A percentile compares a stretch with the other conserved stretches of the same genome.
phyloP scores from a whole-genome alignment of 2,329 filamentous ascomycete species.

The Colletotrichum phormii region DNA sequence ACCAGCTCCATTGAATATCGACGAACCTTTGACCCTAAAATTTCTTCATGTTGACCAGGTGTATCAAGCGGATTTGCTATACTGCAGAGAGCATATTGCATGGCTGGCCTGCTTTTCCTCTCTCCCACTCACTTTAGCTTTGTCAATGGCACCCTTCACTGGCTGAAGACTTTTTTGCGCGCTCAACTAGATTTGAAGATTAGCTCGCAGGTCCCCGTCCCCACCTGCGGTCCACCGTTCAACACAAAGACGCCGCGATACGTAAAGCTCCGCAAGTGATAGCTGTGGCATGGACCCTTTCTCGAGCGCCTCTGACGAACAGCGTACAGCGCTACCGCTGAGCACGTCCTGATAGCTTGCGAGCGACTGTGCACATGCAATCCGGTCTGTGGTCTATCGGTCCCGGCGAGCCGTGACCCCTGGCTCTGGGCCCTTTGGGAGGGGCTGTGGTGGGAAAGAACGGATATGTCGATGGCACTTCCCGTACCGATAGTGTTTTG shows the following conservation, averaged over 20 bases:
- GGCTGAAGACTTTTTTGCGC: too few relatives aligned
- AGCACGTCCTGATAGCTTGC: neutral
- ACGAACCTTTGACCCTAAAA: conserved; percentile 10
- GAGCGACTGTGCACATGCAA: conserved; percentile 6
- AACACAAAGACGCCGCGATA: neutral
- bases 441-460: neutral
- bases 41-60: conserved; percentile 5
- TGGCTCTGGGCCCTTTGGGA: neutral
- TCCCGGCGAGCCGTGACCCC: conserved; percentile 2
- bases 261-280: neutral
- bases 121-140: neutral
- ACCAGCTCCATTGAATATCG: neutral
- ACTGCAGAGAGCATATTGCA: neutral
- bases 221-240: neutral
- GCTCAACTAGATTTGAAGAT: neutral
- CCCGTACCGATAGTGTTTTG: neutral
- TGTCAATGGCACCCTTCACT: neutral
- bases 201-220: neutral
- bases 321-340: neutral
- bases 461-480: neutral
- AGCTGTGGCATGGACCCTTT: conserved; percentile 3
- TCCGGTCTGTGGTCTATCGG: conserved; percentile 13
- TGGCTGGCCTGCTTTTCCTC: neutral
- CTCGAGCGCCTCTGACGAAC: neutral
- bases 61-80: neutral